Evolutionary conservation across 2,329 filamentous ascomycete genomes (phyloP), one percentile per base, ranked within the genome.

Genomic region (Penicillium hordei): DNA sequence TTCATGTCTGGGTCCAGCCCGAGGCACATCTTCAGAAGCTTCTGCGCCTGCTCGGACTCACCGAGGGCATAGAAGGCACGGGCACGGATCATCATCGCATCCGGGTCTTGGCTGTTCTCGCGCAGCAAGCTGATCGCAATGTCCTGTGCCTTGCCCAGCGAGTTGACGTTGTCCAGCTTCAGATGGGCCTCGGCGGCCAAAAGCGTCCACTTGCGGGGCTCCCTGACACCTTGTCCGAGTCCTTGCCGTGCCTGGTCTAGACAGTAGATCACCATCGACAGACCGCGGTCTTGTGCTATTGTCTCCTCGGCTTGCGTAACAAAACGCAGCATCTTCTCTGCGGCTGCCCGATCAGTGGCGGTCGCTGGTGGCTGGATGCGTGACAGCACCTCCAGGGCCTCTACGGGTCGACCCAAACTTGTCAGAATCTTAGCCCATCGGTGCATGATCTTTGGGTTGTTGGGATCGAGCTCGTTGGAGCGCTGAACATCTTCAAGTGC

Each of bases 41-140:
- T 90, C 43, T 96, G 84, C 1, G 94, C 93, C 81, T 97, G 96
- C 2, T 95, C 90, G 70, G 96, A 96, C 66, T 99, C 94, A 31
- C 94, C 94, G 72, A 94, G 90, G 4, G 87, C 88, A 69, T 97
- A 97, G 49, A 96, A 83, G 17, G 91, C 89, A 62, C 92, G 86
- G 25, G 93, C 94, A 48, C 93, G 86, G 51, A 99, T 84, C 6
- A 97, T 90, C 62, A 99, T 80, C 1, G 93, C 94, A 77, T 99
- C 94, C 1, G 94, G 93, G 70, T 99, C 94, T 72, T 93, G 89
- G 73, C 82, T 91, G 79, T 97, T 97, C 71, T 84, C 82, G 52
- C 94, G 86, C 61, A 99, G 82, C 66, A 99, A 78, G 3, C 85
- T 85, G 86, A 97, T 96, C 68, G 92, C 92, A 54, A 97, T 86